Base-by-base conservation (phyloP, 805 yeast genomes). In the Candida yuanshanica region DNA sequence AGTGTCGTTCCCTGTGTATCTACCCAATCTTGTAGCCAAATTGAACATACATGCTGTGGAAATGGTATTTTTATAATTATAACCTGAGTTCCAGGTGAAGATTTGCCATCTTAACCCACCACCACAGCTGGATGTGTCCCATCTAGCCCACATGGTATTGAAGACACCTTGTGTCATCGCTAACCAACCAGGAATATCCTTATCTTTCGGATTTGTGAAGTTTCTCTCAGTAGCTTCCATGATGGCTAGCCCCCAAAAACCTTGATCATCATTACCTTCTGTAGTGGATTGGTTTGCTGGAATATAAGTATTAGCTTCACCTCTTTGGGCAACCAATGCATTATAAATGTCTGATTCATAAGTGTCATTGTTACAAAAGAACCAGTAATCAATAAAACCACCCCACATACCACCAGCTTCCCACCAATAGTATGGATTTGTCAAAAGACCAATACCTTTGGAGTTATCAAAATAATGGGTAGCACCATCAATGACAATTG, bases 371-470 rank as follows among this genome's bases (percentile, higher is more conserved):
- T 81, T 68, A 62, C 91, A 83, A 56, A 77, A 78, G 54, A 62
- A 79, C 72, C 85, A 73, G 55, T 80, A 81, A 55, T 86, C 96
- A 26, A 91, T 57, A 68, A 85, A 60, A 7, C 69, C 65, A 24
- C 77, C 77, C 63, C 70, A 83, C 1, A 89, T 95, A 54, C 87
- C 95, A 58, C 95, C 95, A 23, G 95, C 90, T 62, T 86, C 83
- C 95, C 95, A 86, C 89, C 93, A 89, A 64, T 83, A 84, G 64
- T 84, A 84, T 1, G 93, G 93, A 49, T 70, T 55, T 21, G 76
- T 69, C 55, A 84, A 81, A 83, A 77, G 74, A 26, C 91, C 95
- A 18, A 83, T 48, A 33, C 91, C 93, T 52, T 75, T 79, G 54
- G 82, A 83, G 60, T 84, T 84, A 63, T 81, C 84, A 58, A 83